phyloP scores from a whole-genome alignment of 2,329 filamentous ascomycete species.

The Xylariaceae sp. region DNA sequence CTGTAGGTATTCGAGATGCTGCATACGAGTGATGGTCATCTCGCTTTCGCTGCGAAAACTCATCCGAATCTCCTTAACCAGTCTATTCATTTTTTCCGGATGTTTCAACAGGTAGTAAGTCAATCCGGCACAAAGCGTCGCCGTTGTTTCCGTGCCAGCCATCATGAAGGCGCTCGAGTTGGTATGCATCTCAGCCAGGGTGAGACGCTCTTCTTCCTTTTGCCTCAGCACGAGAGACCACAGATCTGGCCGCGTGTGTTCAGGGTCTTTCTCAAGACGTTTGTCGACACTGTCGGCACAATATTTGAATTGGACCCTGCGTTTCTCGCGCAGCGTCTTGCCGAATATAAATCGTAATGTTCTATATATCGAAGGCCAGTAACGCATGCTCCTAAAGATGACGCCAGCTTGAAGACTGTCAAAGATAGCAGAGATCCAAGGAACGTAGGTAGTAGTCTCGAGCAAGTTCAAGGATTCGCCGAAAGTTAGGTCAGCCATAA shows the following conservation, averaged over 20 bases:
- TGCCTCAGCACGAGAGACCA: too few relatives aligned
- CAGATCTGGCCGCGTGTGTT: too few relatives aligned
- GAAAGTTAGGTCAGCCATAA: constrained; percentile 32
- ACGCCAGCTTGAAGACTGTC: not conserved
- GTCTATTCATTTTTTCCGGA: constrained; percentile 38
- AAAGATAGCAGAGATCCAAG: constrained; percentile 28
- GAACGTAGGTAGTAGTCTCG: constrained; percentile 16
- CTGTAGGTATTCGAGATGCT: too few relatives aligned
- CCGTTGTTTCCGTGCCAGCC: constrained; percentile 21
- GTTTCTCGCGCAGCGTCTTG: too few relatives aligned
- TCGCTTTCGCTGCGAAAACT: constrained; percentile 45
- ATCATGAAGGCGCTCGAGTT: constrained; percentile 11
- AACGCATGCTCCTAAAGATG: not conserved
- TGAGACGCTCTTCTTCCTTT: constrained; percentile 6
- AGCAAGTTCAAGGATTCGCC: constrained; percentile 29
- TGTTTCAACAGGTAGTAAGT: constrained; percentile 45
- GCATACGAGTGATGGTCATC: too few relatives aligned
- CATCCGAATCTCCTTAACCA: constrained; percentile 47
- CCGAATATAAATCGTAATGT: too few relatives aligned
- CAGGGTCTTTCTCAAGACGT: too few relatives aligned
- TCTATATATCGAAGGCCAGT: constrained; percentile 1
- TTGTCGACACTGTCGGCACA: too few relatives aligned
- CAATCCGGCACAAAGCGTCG: constrained; percentile 11
- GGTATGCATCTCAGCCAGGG: not conserved
- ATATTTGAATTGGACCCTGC: too few relatives aligned